Percentiles rank a stretch among this genome's conserved stretches.
These are phyloP conservation scores for Hypsizygus marmoreus DNA, from an alignment of 768 basidiomycete genomes.

Conservation along the genomic window DNA sequence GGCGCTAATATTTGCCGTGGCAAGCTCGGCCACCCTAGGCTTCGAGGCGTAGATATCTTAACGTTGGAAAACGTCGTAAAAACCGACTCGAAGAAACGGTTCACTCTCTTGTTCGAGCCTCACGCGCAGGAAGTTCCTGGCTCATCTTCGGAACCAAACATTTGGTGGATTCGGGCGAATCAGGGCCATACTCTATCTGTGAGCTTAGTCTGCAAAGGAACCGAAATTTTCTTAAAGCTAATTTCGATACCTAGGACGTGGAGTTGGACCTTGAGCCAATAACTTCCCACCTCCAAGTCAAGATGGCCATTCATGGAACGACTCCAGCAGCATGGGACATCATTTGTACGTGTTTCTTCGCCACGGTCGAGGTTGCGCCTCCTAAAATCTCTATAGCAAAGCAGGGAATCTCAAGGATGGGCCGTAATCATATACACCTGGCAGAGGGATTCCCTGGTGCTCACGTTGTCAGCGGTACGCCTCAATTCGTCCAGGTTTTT, in stretches of 20 bases:
- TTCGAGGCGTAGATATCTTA: constrained; percentile 36
- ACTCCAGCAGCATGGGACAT: constrained; percentile 61
- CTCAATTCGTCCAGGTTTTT: no score
- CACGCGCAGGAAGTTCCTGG: constrained; percentile 14
- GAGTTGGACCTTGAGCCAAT: constrained; percentile 64
- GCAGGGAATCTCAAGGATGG: not conserved
- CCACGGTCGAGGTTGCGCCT: not conserved
- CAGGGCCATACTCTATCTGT: constrained; percentile 86
- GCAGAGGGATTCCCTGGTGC: not conserved
- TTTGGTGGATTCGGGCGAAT: constrained; percentile 85
- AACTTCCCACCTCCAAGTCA: constrained; percentile 55
- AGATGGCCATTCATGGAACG: constrained; percentile 82
- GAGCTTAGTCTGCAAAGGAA: constrained; percentile 8
- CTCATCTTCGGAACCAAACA: constrained; percentile 28
- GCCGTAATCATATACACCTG: not conserved
- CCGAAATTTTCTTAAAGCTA: not conserved
- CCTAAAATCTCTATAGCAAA: not conserved
- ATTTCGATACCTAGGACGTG: constrained; percentile 46
- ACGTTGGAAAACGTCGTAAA: constrained; percentile 61
- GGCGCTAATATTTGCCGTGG: not conserved
- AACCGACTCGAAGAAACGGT: constrained; percentile 64
- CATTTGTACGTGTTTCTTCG: no score
- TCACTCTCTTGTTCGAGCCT: constrained; percentile 54
- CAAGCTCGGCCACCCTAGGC: not conserved
- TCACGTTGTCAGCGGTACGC: not conserved